Conservation (phyloP, 352 stramenopile genomes). For the Phytophthora capsici region DNA sequence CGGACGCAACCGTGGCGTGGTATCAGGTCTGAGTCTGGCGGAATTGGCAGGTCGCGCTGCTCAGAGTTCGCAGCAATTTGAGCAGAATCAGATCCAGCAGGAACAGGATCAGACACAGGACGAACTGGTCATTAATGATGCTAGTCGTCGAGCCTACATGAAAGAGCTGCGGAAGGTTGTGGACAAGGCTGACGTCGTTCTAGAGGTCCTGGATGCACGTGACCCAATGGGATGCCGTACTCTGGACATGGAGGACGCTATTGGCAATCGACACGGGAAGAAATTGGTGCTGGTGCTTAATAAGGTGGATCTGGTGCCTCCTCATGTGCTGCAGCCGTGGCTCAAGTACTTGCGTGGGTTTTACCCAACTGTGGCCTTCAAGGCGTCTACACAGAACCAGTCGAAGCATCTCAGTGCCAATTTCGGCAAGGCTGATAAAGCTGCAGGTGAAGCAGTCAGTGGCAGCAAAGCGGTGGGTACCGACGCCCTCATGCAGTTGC, state of each 20-base stretch:
- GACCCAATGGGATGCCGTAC: constrained; percentile 96
- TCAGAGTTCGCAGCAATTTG: constrained; percentile 51
- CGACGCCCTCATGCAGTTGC: constrained; percentile 95
- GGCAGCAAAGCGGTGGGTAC: constrained; percentile 93
- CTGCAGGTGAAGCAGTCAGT: constrained; percentile 54
- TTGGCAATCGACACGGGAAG: constrained; percentile 95
- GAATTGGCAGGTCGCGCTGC: constrained; percentile 56
- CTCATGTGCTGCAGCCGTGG: constrained; percentile 95
- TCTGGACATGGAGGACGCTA: constrained; percentile 93
- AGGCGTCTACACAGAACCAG: constrained; percentile 95
- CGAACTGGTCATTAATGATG: constrained; percentile 79
- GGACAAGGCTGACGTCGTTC: constrained; percentile 95
- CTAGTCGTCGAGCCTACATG: constrained; percentile 94
- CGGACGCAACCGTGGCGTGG: constrained; percentile 42
- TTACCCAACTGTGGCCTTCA: constrained; percentile 97
- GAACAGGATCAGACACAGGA: constrained; percentile 10
- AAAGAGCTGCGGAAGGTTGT: constrained; percentile 97
- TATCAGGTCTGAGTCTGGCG: constrained; percentile 50
- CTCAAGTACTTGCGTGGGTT: constrained; percentile 93
- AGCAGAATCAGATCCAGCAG: constrained; percentile 42
- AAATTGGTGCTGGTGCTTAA: constrained; percentile 98
- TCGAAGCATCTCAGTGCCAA: constrained; percentile 60
- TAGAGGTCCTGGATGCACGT: constrained; percentile 97
- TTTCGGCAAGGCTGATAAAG: constrained; percentile 62
- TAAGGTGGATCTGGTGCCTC: constrained; percentile 99